These are phyloP conservation scores for Ustilago vetiveriae DNA, from an alignment of 1,284 basidiomycete species.

Conservation along the genomic window DNA sequence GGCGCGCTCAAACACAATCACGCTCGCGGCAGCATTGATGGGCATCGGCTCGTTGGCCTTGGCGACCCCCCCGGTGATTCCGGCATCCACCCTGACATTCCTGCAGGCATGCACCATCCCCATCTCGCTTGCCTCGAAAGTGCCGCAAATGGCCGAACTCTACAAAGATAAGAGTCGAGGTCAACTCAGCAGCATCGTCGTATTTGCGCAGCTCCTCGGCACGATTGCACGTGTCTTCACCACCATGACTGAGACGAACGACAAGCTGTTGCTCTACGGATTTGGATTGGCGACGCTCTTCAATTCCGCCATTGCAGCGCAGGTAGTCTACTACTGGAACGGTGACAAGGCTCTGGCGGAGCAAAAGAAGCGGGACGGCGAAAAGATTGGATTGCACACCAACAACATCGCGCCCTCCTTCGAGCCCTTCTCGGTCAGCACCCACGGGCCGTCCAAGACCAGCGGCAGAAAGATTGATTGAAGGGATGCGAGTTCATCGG, in stretches of 20 bases:
- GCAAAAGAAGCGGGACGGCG: conserved; percentile 36
- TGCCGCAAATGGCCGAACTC: conserved; percentile 65
- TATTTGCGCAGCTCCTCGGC: conserved; percentile 64
- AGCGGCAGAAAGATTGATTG: conserved; percentile 36
- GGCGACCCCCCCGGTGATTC: conserved; percentile 49
- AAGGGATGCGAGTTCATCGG: not conserved
- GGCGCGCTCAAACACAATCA: conserved; percentile 46
- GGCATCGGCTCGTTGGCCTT: conserved; percentile 77
- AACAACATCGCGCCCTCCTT: conserved; percentile 9
- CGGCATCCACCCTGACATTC: conserved; percentile 46
- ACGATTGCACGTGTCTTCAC: conserved; percentile 65
- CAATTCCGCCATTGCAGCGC: conserved; percentile 62
- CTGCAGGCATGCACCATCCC: conserved; percentile 64
- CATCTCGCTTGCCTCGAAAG: conserved; percentile 63
- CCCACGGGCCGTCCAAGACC: conserved; percentile 26
- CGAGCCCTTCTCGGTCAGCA: conserved; percentile 36
- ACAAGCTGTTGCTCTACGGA: conserved; percentile 63
- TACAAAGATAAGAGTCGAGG: conserved; percentile 60
- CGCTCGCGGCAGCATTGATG: conserved; percentile 79
- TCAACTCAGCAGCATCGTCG: conserved; percentile 64
- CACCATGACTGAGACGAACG: conserved; percentile 66
- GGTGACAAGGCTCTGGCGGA: conserved; percentile 36
- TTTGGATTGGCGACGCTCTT: conserved; percentile 65
- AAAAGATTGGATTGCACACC: conserved; percentile 23
- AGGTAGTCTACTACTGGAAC: conserved; percentile 65